Percentiles rank a stretch among this genome's conserved stretches.
These are phyloP conservation scores for Fusarium cyanostomum DNA, from an alignment of 2,329 filamentous ascomycete species.

Conservation along the genomic window DNA sequence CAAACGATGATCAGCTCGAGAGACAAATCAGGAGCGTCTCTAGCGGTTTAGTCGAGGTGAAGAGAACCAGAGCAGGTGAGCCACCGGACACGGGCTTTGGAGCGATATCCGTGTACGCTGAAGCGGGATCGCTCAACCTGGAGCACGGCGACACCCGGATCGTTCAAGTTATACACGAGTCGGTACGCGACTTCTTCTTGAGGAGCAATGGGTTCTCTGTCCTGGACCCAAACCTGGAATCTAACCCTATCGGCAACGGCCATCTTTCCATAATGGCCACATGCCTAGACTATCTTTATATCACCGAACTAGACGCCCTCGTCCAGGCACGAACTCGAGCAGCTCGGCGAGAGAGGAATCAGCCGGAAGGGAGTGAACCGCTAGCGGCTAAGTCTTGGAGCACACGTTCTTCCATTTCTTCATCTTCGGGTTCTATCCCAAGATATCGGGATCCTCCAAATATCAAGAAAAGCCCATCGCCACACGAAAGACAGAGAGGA, in stretches of 20 bases:
- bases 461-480: no score
- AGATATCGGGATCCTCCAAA: no score
- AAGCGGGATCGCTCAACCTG: slow-evolving; percentile 17
- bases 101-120: neutral
- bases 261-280: slow-evolving; percentile 13
- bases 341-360: neutral
- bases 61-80: neutral
- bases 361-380: neutral
- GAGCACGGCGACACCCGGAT: slow-evolving; percentile 18
- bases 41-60: slow-evolving; percentile 14
- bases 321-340: neutral
- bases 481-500: no score
- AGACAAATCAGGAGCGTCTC: slow-evolving; percentile 18
- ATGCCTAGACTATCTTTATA: slow-evolving; percentile 16
- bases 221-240: neutral
- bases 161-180: slow-evolving; percentile 21
- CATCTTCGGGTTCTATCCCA: no score
- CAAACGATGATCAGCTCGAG: slow-evolving; percentile 20
- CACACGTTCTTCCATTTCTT: no score
- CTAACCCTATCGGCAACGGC: neutral
- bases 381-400: neutral
- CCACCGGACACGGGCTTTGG: neutral
- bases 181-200: slow-evolving; percentile 17
- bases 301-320: slow-evolving; percentile 13
- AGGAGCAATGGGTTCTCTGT: neutral